Evolutionary conservation across 2,329 filamentous ascomycete genomes (phyloP).

Genomic region (Claviceps sp.): DNA sequence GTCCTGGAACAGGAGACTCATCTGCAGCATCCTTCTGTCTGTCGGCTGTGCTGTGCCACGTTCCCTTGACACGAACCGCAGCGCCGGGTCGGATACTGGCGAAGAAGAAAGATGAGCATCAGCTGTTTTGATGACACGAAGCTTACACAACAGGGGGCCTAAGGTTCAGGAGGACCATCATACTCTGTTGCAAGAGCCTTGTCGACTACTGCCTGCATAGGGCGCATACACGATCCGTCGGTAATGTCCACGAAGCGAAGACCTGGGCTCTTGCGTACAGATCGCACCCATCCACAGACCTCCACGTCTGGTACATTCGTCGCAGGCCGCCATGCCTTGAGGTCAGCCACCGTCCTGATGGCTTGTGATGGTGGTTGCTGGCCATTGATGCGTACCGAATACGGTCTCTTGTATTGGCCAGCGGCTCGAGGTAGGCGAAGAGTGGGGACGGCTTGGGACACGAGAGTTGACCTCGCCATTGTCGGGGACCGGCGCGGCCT

Average conservation of each 20-base stretch:
- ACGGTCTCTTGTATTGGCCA: slow-evolving; percentile 11
- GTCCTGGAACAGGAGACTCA: slow-evolving; percentile 3
- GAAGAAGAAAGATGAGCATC: background rate
- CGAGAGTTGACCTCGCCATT: slow-evolving; percentile 1
- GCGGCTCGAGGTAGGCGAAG: background rate
- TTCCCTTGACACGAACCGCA: slow-evolving; percentile 63
- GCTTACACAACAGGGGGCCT: slow-evolving; percentile 3
- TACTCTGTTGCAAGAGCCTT: slow-evolving; percentile 62
- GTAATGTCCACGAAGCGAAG: slow-evolving; percentile 72
- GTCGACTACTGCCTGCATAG: slow-evolving; percentile 69
- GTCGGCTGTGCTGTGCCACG: slow-evolving; percentile 41
- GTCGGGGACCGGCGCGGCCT: background rate
- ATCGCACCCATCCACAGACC: slow-evolving; percentile 70
- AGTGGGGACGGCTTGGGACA: background rate
- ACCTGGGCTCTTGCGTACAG: slow-evolving; percentile 74
- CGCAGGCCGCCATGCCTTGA: slow-evolving; percentile 39
- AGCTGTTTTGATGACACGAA: background rate
- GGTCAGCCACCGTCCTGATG: slow-evolving; percentile 36
- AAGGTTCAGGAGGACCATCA: slow-evolving; percentile 20
- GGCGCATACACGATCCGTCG: slow-evolving; percentile 70
- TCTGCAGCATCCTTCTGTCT: background rate
- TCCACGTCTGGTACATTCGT: slow-evolving; percentile 35
- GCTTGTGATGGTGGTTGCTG: slow-evolving; percentile 14
- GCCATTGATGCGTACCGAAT: slow-evolving; percentile 21
- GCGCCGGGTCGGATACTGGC: slow-evolving; percentile 66